A percentile compares a stretch with the other conserved stretches of the same genome.
Evolutionary conservation across 2,329 filamentous ascomycete genomes (phyloP).

Genomic region (Atkinsonella texensis): DNA sequence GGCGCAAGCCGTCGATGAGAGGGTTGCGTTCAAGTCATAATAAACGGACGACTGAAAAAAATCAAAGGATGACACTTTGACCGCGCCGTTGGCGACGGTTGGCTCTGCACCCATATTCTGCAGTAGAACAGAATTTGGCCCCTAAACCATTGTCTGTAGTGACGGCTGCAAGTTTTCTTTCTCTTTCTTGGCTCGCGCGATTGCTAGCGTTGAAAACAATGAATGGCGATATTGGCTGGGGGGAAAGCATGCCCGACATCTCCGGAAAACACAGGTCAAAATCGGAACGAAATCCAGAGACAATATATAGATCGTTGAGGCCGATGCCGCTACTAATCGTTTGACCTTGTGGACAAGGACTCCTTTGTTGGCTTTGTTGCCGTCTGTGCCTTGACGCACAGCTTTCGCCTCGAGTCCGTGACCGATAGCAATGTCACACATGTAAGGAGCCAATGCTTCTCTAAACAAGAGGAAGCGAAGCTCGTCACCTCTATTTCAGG

Average conservation of each 20-base stretch:
- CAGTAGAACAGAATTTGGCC: neutral
- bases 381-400: neutral
- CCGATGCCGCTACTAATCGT: neutral
- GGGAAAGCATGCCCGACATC: neutral
- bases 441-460: slow-evolving; percentile 8
- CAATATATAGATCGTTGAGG: neutral
- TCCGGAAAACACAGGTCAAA: neutral
- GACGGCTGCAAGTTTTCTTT: neutral
- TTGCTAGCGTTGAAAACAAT: neutral
- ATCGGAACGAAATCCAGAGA: neutral
- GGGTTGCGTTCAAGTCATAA: neutral
- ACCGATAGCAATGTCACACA: slow-evolving; percentile 9
- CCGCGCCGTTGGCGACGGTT: neutral
- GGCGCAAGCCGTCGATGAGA: neutral
- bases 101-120: neutral
- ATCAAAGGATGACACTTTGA: neutral
- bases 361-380: neutral
- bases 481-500: slow-evolving; percentile 1
- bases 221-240: neutral
- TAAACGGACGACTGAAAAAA: neutral
- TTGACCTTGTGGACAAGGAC: neutral
- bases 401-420: neutral
- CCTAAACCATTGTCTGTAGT: neutral
- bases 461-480: neutral
- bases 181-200: neutral